Base-by-base conservation (phyloP, 2,329 filamentous ascomycete genomes). In the Cladosporium phlei region DNA sequence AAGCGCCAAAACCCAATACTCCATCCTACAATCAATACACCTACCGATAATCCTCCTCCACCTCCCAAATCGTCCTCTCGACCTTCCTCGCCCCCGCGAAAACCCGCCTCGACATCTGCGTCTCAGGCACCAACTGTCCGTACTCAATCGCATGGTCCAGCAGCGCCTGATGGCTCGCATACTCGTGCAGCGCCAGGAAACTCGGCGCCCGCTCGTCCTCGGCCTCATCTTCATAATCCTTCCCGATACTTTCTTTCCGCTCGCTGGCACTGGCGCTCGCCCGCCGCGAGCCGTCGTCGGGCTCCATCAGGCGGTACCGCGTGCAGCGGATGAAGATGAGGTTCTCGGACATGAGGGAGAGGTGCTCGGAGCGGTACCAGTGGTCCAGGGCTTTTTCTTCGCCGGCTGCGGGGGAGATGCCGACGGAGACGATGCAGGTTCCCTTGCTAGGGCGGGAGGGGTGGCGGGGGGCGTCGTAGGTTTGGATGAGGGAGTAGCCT, bases 341-440 rank as follows among this genome's bases (percentile, higher is more conserved):
- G 7, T 37, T 48, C n/a, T 37, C 33, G n/a, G 49, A 47, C 10
- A 53, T 30, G 20, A 49, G 11, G 10, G 44, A 46, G 5, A 53
- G 21, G 16, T 53, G 38, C 43, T 53, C 49, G 7, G 27, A 29
- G 11, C 49, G 46, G 29, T 53, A 53, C 52, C 52, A 53, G 14
- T 30, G 28, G 33, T 53, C 49, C n/a, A 53, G 35, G 22, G 47
- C 38, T 3, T 37, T 30, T 8, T 49, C 44, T n/a, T 46, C 46
- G 9, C 44, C 49, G 6, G 30, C 34, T 2, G 49, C 52, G 9
- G 52, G 52, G n/a, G 52, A 43, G 10, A 53, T 47, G 0, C 38
- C 35, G 4, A 53, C 49, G 5, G 52, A 49, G 2, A 53, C 49
- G 10, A 53, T 38, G 14, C 49, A 53, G n/a, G 10, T 35, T 3